phyloP scores from a whole-genome alignment of 2,329 filamentous ascomycete genomes.

The Acephala macrosclerotiorum region DNA sequence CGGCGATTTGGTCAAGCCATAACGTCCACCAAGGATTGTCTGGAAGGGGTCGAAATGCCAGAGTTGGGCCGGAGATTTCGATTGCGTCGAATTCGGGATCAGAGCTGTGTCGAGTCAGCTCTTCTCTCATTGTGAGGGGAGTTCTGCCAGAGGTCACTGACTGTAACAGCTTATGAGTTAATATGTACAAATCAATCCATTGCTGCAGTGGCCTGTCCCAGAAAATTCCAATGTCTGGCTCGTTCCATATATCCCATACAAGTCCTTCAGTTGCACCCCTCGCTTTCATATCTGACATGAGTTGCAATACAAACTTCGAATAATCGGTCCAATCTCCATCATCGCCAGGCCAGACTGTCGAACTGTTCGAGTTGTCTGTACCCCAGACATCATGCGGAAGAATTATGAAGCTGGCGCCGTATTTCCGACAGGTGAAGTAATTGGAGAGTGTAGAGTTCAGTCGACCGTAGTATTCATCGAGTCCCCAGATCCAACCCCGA shows the following conservation, averaged over 20 bases:
- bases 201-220: constrained; percentile 49
- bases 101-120: not conserved
- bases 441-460: constrained; percentile 52
- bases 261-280: constrained; percentile 49
- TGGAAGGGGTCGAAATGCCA: constrained; percentile 42
- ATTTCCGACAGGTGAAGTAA: constrained; percentile 50
- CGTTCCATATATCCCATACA: constrained; percentile 60
- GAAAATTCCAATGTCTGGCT: constrained; percentile 50
- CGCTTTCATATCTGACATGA: constrained; percentile 46
- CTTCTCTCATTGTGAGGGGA: not conserved
- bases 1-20: constrained; percentile 46
- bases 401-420: constrained; percentile 51
- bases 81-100: constrained; percentile 9
- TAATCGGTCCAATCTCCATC: constrained; percentile 53
- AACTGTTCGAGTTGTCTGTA: constrained; percentile 49
- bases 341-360: constrained; percentile 53
- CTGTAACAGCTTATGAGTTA: constrained; percentile 23
- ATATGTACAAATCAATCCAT: constrained; percentile 48
- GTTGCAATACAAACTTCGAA: constrained; percentile 49
- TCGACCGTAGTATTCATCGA: constrained; percentile 44
- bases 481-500: constrained; percentile 50
- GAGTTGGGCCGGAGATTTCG: constrained; percentile 48
- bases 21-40: constrained; percentile 50
- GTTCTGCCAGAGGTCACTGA: not conserved
- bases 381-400: constrained; percentile 55